phyloP scores from a whole-genome alignment of 139 green algal genomes.

The Chlamydomonas incerta region DNA sequence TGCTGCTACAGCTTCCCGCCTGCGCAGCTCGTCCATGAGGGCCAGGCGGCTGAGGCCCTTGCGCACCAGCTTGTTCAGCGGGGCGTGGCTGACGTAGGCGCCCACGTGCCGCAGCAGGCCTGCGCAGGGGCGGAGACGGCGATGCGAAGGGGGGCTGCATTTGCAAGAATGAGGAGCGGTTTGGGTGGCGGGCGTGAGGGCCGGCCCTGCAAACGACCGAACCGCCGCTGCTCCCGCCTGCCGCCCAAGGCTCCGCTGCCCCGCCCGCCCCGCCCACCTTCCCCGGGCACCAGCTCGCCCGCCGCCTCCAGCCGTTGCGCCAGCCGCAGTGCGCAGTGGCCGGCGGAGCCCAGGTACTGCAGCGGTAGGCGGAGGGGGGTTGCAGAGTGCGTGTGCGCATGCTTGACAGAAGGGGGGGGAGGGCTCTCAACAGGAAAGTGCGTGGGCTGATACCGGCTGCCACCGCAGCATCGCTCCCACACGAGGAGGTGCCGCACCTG shows the following conservation, averaged over 20 bases:
- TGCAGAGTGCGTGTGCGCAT: no score
- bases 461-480: no score
- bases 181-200: background rate
- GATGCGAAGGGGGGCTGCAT: background rate
- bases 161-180: background rate
- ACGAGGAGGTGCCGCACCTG: no score
- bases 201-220: no score
- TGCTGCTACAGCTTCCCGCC: background rate
- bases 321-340: slow-evolving; percentile 17
- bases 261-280: no score
- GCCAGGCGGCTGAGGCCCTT: slow-evolving; percentile 78
- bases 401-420: no score
- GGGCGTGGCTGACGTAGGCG: slow-evolving; percentile 76
- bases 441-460: no score
- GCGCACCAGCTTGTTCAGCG: slow-evolving; percentile 86
- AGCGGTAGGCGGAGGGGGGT: no score
- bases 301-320: slow-evolving; percentile 21
- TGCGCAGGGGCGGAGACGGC: background rate
- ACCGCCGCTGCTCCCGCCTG: no score
- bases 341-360: slow-evolving; percentile 50
- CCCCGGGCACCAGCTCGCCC: background rate
- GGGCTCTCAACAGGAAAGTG: no score
- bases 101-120: slow-evolving; percentile 60
- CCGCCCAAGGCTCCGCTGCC: no score
- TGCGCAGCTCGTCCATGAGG: slow-evolving; percentile 65